These are phyloP conservation scores for Halophytophthora batemanensis DNA, from an alignment of 352 stramenopile genomes.

Conservation along the genomic window DNA sequence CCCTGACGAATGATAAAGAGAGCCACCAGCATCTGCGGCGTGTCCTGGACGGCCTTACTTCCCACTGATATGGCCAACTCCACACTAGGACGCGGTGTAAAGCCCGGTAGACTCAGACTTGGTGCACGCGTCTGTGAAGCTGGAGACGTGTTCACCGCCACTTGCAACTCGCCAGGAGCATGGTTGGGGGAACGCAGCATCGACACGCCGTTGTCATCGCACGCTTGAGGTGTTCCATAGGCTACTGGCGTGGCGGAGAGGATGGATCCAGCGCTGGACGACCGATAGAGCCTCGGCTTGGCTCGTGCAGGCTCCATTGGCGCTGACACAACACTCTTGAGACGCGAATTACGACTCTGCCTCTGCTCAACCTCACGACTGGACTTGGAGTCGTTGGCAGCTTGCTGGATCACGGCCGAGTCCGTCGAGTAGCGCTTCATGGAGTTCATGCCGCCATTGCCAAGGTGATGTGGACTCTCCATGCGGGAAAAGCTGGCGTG, in stretches of 20 bases:
- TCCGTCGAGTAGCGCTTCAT: conserved; percentile 75
- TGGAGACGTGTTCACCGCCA: conserved; percentile 5
- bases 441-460: conserved; percentile 31
- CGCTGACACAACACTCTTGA: conserved; percentile 32
- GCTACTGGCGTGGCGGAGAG: conserved; percentile 36
- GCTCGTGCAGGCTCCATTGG: conserved; percentile 23
- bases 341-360: conserved; percentile 39
- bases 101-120: conserved; percentile 62
- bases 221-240: conserved; percentile 22
- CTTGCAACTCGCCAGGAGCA: conserved; percentile 16
- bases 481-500: conserved; percentile 31
- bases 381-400: conserved; percentile 46
- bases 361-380: conserved; percentile 43
- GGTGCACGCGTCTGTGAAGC: conserved; percentile 42
- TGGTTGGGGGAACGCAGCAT: conserved; percentile 29
- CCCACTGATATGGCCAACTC: conserved; percentile 77
- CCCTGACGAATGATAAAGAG: conserved; percentile 53
- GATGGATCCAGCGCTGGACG: conserved; percentile 66
- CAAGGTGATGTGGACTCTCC: conserved; percentile 27
- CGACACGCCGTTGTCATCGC: conserved; percentile 44
- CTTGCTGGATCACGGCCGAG: conserved; percentile 53
- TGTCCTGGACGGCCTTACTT: conserved; percentile 61
- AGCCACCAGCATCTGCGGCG: conserved; percentile 73
- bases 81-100: conserved; percentile 59
- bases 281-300: conserved; percentile 41